phyloP scores from a whole-genome alignment of 495 filamentous ascomycete species.

The Penicillium longicatenatum region DNA sequence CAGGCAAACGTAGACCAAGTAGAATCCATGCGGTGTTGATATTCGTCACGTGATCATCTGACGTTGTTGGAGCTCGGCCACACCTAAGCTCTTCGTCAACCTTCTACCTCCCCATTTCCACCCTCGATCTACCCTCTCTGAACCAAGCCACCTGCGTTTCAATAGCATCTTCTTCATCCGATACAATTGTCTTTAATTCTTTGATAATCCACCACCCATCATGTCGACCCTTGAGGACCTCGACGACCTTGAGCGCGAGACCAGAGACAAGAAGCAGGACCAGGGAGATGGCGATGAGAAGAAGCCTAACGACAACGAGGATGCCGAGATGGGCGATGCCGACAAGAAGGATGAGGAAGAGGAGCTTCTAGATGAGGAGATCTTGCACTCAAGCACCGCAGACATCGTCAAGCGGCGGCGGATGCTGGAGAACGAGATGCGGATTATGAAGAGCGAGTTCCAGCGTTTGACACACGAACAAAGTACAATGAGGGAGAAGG shows the following conservation, averaged over 20 bases:
- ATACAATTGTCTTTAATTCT: conserved; percentile 11
- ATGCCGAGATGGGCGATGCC: conserved; percentile 89
- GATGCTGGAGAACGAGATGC: conserved; percentile 92
- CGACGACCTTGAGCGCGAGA: conserved; percentile 75
- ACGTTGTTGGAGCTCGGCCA: conserved; percentile 48
- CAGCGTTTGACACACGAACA: conserved; percentile 95
- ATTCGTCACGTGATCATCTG: conserved; percentile 45
- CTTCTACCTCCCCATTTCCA: conserved; percentile 20
- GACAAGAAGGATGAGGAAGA: conserved; percentile 72
- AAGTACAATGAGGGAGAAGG: conserved; percentile 92
- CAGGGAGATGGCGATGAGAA: conserved; percentile 53
- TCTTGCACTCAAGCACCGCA: conserved; percentile 83
- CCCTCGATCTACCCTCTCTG: conserved; percentile 17
- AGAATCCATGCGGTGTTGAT: conserved; percentile 23
- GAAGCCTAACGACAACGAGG: conserved; percentile 61
- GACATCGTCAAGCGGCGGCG: conserved; percentile 86
- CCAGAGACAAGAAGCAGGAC: conserved; percentile 73
- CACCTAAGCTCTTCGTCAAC: conserved; percentile 34
- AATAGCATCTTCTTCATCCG: not conserved
- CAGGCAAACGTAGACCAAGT: not conserved
- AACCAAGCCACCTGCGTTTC: conserved; percentile 1
- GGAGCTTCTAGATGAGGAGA: conserved; percentile 86
- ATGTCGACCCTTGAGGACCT: conserved; percentile 91
- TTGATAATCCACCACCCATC: conserved; percentile 21
- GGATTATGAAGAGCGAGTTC: conserved; percentile 98